Evolutionary conservation across 2,329 filamentous ascomycete genomes (phyloP), one percentile per base, ranked within the genome.

Genomic region (Penicillium sp.): DNA sequence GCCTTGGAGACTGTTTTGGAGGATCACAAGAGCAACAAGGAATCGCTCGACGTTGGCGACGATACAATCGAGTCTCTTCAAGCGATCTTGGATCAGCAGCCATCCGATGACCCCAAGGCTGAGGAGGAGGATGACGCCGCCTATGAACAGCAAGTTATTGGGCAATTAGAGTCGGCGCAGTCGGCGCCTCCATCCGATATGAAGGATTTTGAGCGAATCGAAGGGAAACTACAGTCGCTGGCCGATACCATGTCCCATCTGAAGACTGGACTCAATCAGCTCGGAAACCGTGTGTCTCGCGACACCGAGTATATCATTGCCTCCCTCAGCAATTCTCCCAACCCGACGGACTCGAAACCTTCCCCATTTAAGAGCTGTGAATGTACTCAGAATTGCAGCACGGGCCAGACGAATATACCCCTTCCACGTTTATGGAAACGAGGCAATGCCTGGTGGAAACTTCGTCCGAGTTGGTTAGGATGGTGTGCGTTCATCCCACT

Each of bases 31-130:
- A 73, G 75, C 2, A 71, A 78, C 54, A 76, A 75, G 31, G 74
- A 79, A 21, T 68, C 71, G 1, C 66, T 81, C 19, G 71, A 74
- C 13, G 64, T 80, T 5, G 78, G 79, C 13, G 79, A 82, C 60
- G 78, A 78, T 63, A 82, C 80, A 2, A 75, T 82, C 47, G 77
- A 81, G 56, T 81, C 78, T 19, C 75, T 82, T 19, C 75, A 80
- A 56, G 73, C 76, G 15, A 69, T 82, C 26, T 68, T 82, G 46
- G 70, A 78, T 8, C 73, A 74, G 35, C 62, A 67, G 11, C 65
- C 70, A 19, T 66, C 60, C 26, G 69, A 57, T 17, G 69, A 29
- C 29, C 69, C 47, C 4, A 75, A 75, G 48, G 61, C 65, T 4
- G 71, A 73, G 49, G 68, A 69, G 52, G 67, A 75, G 60, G 71